A percentile compares a stretch with the other conserved stretches of the same genome.
Conservation (phyloP, 768 basidiomycete genomes). For the Neoboletus subvelutipes region DNA sequence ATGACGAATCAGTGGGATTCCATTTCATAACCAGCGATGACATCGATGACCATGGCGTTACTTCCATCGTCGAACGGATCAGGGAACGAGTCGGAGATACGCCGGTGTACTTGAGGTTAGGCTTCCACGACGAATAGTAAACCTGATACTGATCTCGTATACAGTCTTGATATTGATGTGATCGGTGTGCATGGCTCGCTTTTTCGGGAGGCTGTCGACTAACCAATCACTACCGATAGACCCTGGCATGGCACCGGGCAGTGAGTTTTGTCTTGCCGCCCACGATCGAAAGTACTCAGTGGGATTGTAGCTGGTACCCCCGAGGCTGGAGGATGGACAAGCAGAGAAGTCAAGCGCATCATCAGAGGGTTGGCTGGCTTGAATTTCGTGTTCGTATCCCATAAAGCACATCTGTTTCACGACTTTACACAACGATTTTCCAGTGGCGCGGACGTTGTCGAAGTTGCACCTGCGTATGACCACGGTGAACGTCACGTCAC, state of each 20-base stretch:
- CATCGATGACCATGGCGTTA: conserved; percentile 75
- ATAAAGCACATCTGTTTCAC: not conserved
- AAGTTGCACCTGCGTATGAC: conserved; percentile 29
- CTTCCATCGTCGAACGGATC: conserved; percentile 69
- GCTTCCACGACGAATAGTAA: not conserved
- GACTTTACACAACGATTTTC: not conserved
- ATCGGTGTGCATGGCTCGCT: conserved; percentile 46
- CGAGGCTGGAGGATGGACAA: conserved; percentile 84
- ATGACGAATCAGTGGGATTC: conserved; percentile 76
- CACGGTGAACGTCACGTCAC: conserved; percentile 17
- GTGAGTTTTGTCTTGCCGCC: conserved; percentile 40
- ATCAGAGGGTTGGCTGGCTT: conserved; percentile 76
- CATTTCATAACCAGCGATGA: conserved; percentile 78
- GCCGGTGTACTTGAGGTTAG: conserved; percentile 73
- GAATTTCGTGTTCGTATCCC: conserved; percentile 62
- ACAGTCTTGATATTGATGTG: conserved; percentile 78
- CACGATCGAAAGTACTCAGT: not conserved
- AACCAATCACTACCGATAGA: conserved; percentile 39
- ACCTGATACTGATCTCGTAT: not conserved
- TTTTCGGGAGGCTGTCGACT: not conserved
- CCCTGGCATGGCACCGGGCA: conserved; percentile 77
- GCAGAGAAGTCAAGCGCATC: conserved; percentile 77
- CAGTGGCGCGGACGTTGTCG: conserved; percentile 26
- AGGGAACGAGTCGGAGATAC: conserved; percentile 66
- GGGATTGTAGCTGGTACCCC: conserved; percentile 68